Conservation (phyloP, 228 moss, liverwort and hornwort genomes). For the Sphagnum magellanicum region DNA sequence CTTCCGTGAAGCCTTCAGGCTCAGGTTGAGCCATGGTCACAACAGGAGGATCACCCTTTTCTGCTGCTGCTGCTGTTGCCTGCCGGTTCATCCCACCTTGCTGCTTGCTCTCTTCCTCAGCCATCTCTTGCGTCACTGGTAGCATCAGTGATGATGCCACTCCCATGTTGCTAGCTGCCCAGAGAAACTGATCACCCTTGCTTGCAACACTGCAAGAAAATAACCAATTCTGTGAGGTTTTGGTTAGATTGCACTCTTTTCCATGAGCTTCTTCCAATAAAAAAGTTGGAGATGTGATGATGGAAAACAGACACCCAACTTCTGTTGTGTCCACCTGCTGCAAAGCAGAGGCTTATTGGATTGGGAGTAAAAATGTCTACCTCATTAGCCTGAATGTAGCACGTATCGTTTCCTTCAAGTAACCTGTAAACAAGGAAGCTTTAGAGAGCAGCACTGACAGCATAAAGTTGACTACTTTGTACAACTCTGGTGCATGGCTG, state of each 20-base stretch:
- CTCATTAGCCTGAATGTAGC: slow-evolving; percentile 58
- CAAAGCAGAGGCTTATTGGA: not conserved
- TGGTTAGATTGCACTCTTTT: too few species aligned
- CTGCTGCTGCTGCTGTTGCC: not conserved
- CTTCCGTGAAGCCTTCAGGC: slow-evolving; percentile 62
- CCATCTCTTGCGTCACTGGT: slow-evolving; percentile 75
- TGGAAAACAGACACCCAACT: too few species aligned
- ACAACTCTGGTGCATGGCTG: too few species aligned
- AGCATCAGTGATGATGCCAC: slow-evolving; percentile 49
- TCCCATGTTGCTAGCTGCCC: slow-evolving; percentile 36
- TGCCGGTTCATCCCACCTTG: slow-evolving; percentile 32
- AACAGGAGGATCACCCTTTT: slow-evolving; percentile 12
- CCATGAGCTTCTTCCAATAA: too few species aligned
- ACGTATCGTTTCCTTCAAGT: slow-evolving; percentile 37
- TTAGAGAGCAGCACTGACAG: not conserved
- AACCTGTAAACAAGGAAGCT: slow-evolving; percentile 30
- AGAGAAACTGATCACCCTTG: slow-evolving; percentile 60
- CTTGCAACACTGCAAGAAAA: slow-evolving; percentile 40
- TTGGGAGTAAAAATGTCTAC: slow-evolving; percentile 10
- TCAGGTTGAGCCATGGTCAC: slow-evolving; percentile 50
- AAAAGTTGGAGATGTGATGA: too few species aligned
- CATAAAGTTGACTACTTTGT: too few species aligned
- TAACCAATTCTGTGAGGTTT: too few species aligned
- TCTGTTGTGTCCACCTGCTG: too few species aligned
- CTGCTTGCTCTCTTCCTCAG: slow-evolving; percentile 62